phyloP scores from a whole-genome alignment of 2,329 filamentous ascomycete species.

The Cercospora citrullina region DNA sequence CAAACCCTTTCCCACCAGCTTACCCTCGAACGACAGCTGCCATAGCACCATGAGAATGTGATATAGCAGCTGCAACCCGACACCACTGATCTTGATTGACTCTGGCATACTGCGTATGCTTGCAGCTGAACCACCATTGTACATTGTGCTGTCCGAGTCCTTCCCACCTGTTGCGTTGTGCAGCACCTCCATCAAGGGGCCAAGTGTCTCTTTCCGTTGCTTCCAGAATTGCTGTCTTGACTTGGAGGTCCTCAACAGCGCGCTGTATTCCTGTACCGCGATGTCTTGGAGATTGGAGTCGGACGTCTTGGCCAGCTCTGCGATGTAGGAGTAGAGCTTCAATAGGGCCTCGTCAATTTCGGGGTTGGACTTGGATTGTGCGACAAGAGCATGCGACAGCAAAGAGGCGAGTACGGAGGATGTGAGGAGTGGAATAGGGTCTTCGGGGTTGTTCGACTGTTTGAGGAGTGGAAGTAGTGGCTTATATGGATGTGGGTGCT shows the following conservation, averaged over 20 bases:
- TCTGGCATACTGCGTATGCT: slow-evolving; percentile 58
- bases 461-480: slow-evolving; percentile 83
- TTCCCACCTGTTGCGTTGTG: slow-evolving; percentile 70
- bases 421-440: slow-evolving; percentile 84
- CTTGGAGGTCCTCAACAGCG: slow-evolving; percentile 72
- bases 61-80: slow-evolving; percentile 90
- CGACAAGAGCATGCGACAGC: slow-evolving; percentile 63
- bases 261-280: slow-evolving; percentile 86
- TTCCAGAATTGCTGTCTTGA: slow-evolving; percentile 87
- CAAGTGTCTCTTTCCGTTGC: slow-evolving; percentile 79
- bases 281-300: slow-evolving; percentile 94
- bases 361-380: slow-evolving; percentile 58
- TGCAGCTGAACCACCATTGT: slow-evolving; percentile 47
- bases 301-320: slow-evolving; percentile 76
- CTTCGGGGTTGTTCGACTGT: slow-evolving; percentile 78
- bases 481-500: slow-evolving; percentile 68
- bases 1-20: slow-evolving; percentile 71
- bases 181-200: slow-evolving; percentile 79
- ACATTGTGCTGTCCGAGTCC: slow-evolving; percentile 63
- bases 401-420: slow-evolving; percentile 82
- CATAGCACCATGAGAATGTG: slow-evolving; percentile 90
- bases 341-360: slow-evolving; percentile 76
- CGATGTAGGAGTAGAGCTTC: slow-evolving; percentile 81
- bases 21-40: slow-evolving; percentile 90
- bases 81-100: slow-evolving; percentile 67